Evolutionary conservation across 2,329 filamentous ascomycete genomes (phyloP), one percentile per base, ranked within the genome.

Genomic region (Xylaria sp.): DNA sequence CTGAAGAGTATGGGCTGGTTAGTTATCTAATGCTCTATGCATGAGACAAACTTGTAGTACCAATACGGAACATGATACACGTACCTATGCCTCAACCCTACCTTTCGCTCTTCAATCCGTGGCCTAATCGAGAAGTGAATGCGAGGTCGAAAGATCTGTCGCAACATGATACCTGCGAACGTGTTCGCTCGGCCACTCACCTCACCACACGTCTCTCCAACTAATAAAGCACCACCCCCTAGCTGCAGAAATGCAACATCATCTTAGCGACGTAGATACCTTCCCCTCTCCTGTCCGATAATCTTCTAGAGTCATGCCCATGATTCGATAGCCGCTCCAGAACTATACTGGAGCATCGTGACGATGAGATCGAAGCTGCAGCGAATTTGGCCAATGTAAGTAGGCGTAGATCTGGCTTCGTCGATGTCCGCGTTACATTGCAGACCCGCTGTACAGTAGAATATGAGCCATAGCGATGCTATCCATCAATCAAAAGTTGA

Each of bases 171-270:
- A 58, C 31, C 25, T 12, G 25, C 25, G 18, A 20, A 48, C 6
- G 13, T 13, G n/a, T 34, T 66, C 23, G 52, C 58, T 34, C n/a
- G 31, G 2, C 63, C 58, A 66, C 57, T 66, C 51, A 61, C 44
- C 15, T 56, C 18, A 28, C 18, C 25, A 52, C 66, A 65, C 57
- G 56, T 61, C 62, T 56, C 66, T 62, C 61, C 23, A 65, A 58
- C 1, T 46, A 34, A 37, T 31, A 39, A 28, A 50, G 37, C 28
- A 52, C 23, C 20, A 59, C 41, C 15, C 39, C 63, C 25, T 37
- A 39, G 57, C 61, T 62, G 51, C 56, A 69, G 56, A 65, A 51
- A 68, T 68, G 66, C 59, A 57, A 66, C 57, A 52, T 13, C 10
- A 23, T 28, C 5, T 3, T 39, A 31, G 52, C 9, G 31, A n/a